Evolutionary conservation across 192 early-diverging fungal genomes (phyloP).

Genomic region (Backusella macrospora): DNA sequence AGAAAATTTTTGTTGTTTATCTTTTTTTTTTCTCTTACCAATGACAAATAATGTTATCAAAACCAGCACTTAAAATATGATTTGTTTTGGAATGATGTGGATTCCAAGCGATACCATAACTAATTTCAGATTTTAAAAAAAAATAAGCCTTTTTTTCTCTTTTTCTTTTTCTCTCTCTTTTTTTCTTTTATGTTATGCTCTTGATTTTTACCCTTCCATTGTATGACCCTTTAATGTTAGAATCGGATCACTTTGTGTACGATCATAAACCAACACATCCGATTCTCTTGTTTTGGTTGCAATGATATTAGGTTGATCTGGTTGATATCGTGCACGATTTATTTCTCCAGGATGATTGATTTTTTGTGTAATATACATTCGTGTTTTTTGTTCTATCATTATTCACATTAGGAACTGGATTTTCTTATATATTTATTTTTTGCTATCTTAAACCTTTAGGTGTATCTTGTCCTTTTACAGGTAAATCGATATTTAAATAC

Average conservation of each 20-base stretch:
- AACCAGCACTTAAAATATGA: conserved; percentile 85
- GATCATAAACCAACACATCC: conserved; percentile 93
- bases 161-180: not conserved
- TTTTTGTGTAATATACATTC: conserved; percentile 84
- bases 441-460: conserved; percentile 57
- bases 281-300: conserved; percentile 92
- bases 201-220: conserved; percentile 82
- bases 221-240: conserved; percentile 85
- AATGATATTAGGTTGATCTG: conserved; percentile 91
- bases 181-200: too few relatives aligned
- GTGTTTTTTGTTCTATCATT: conserved; percentile 63
- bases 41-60: conserved; percentile 89
- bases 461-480: conserved; percentile 66
- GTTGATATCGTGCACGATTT: conserved; percentile 97
- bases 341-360: conserved; percentile 97
- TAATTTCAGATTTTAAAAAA: conserved; percentile 22
- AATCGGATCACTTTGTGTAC: conserved; percentile 78
- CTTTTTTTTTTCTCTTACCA: conserved; percentile 54
- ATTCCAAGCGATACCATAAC: conserved; percentile 95
- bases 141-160: not conserved
- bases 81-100: conserved; percentile 63
- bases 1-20: conserved; percentile 13
- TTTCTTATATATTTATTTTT: not conserved
- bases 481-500: conserved; percentile 79
- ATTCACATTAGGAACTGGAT: conserved; percentile 30